Evolutionary conservation across 768 basidiomycete species (phyloP).

Genomic region (Boletus fagicola): DNA sequence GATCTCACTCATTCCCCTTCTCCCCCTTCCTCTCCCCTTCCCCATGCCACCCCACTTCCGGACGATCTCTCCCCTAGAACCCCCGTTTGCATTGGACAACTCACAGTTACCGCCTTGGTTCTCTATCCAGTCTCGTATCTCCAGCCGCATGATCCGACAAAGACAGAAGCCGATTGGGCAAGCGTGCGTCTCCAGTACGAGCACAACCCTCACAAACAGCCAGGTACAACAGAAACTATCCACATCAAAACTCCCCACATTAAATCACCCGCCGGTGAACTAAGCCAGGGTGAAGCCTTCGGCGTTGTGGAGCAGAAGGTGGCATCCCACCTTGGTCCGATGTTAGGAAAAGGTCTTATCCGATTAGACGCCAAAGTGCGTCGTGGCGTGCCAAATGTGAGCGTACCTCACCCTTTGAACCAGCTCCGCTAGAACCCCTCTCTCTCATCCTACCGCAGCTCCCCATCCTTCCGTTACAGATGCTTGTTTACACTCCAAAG

Average conservation of each 20-base stretch:
- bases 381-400: conserved; percentile 61
- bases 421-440: conserved; percentile 14
- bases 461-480: conserved; percentile 77
- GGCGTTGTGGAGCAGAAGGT: conserved; percentile 87
- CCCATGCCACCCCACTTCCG: conserved; percentile 38
- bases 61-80: conserved; percentile 72
- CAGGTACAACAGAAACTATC: conserved; percentile 63
- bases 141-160: conserved; percentile 40
- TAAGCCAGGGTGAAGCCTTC: conserved; percentile 62
- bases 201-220: conserved; percentile 51
- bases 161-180: conserved; percentile 59
- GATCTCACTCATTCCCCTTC: conserved; percentile 72
- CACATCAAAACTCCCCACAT: conserved; percentile 67
- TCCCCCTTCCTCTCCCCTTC: conserved; percentile 41
- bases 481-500: conserved; percentile 92
- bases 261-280: conserved; percentile 52
- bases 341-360: conserved; percentile 83
- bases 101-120: conserved; percentile 79
- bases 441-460: conserved; percentile 45
- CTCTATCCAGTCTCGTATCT: conserved; percentile 80
- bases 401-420: conserved; percentile 29
- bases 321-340: conserved; percentile 72
- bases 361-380: conserved; percentile 75
- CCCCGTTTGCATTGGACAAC: conserved; percentile 84
- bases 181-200: conserved; percentile 72